These are phyloP conservation scores for Naganishia liquefaciens DNA, from an alignment of 1,284 basidiomycete genomes.

Conservation along the genomic window DNA sequence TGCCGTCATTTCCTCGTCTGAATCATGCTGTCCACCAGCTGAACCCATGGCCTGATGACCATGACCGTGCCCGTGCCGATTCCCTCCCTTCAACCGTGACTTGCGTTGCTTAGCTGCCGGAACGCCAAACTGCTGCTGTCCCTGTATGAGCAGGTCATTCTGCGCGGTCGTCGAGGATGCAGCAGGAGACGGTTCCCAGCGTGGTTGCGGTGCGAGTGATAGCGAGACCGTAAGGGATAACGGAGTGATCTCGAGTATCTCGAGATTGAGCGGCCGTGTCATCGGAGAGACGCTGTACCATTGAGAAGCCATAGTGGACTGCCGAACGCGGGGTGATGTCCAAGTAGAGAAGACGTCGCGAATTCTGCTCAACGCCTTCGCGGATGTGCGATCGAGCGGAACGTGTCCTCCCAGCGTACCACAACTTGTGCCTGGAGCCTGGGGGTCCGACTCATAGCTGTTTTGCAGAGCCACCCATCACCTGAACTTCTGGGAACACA, in stretches of 20 bases:
- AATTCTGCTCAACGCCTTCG: not conserved
- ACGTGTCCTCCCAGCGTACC: not conserved
- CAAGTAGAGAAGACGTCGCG: not conserved
- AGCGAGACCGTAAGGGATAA: slow-evolving; percentile 52
- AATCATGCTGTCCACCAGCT: slow-evolving; percentile 15
- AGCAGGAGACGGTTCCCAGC: slow-evolving; percentile 9
- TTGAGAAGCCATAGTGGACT: slow-evolving; percentile 34
- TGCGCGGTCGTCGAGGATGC: slow-evolving; percentile 8
- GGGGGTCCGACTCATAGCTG: no score
- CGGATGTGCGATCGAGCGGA: slow-evolving; percentile 21
- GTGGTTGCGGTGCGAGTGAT: slow-evolving; percentile 42
- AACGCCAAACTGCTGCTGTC: slow-evolving; percentile 26
- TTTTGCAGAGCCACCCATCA: not conserved
- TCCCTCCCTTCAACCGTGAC: slow-evolving; percentile 10
- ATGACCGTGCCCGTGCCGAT: not conserved
- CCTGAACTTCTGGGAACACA: not conserved
- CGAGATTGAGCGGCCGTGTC: slow-evolving; percentile 51
- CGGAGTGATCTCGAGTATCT: slow-evolving; percentile 53
- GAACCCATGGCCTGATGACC: not conserved
- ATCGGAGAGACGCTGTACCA: slow-evolving; percentile 52
- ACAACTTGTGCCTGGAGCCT: not conserved
- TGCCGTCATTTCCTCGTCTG: slow-evolving; percentile 44
- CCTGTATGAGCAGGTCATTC: slow-evolving; percentile 17
- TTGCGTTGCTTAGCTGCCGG: slow-evolving; percentile 21
- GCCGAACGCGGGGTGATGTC: not conserved